phyloP scores from a whole-genome alignment of 2,329 filamentous ascomycete genomes.

The Aspergillus melleus region DNA sequence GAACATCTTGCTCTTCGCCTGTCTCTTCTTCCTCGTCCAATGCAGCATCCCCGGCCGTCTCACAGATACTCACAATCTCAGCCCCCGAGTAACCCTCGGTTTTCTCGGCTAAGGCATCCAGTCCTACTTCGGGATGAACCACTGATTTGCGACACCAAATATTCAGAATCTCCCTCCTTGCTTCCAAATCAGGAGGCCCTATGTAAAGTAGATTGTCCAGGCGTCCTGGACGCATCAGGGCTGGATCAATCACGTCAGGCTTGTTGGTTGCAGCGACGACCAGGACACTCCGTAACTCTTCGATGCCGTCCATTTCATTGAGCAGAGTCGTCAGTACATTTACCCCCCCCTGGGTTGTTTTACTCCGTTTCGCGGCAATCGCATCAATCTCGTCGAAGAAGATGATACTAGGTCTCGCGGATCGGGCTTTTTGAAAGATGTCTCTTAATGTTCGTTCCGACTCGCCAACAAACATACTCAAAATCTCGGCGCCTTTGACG shows the following conservation, averaged over 20 bases:
- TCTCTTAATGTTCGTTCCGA: constrained; percentile 83
- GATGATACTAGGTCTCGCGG: constrained; percentile 87
- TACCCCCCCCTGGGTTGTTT: constrained; percentile 55
- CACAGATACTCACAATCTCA: constrained; percentile 68
- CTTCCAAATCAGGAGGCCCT: constrained; percentile 71
- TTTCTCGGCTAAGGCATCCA: constrained; percentile 60
- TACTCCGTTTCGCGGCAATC: constrained; percentile 64
- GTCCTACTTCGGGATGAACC: constrained; percentile 64
- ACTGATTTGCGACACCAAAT: constrained; percentile 65
- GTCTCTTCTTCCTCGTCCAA: constrained; percentile 53
- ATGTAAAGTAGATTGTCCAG: constrained; percentile 87
- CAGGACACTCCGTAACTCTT: constrained; percentile 76
- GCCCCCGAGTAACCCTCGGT: constrained; percentile 84
- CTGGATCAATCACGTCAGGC: constrained; percentile 81
- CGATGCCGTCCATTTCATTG: constrained; percentile 95
- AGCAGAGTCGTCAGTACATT: constrained; percentile 88
- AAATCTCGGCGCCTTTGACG: constrained; percentile 87
- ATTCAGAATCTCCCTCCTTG: constrained; percentile 72
- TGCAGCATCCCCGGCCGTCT: constrained; percentile 52
- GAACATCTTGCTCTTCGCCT: constrained; percentile 38
- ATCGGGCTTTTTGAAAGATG: constrained; percentile 79
- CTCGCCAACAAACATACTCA: constrained; percentile 97
- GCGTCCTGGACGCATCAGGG: constrained; percentile 79
- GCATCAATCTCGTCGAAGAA: constrained; percentile 98
- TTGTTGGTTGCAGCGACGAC: constrained; percentile 91